Base-by-base conservation (phyloP, 2,329 filamentous ascomycete species). In the Nothomitra cinnamomea region DNA sequence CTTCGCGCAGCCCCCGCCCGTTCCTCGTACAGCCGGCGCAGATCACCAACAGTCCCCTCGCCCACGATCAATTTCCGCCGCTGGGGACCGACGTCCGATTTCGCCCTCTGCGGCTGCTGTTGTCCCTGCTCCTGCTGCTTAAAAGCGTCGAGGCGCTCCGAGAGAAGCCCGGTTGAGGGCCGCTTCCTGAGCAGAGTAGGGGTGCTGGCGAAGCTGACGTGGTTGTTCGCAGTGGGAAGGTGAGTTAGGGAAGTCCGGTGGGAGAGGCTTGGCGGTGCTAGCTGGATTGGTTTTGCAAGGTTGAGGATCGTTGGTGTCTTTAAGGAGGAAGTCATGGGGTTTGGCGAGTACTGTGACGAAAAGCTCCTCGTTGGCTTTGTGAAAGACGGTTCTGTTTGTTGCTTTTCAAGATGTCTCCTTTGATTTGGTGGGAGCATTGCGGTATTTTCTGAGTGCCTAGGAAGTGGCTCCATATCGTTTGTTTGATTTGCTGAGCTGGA, bases 11-110 rank as follows among this genome's bases (percentile, higher is more conserved):
- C 68, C 2, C 64, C 67, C 6, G 66, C 69, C 45, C 71, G 60
- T 58, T 73, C 71, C 58, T 74, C 72, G 56, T 73, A 74, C 53
- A 74, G 58, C 57, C 67, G 60, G 53, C 70, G 61, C 56, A 74
- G 57, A 60, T 74, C 69, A 47, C 73, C 71, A 3, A 74, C 72
- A 17, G 65, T 68, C 48, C 66, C 62, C 57, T 72, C 71, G 57
- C 67, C 68, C 42, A 72, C 43, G 42, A 70, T 67, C 35, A 72
- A 58, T 53, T 63, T 69, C 53, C 63, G 56, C 38, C 67, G 64
- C 55, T n/a, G 47, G 19, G 47, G 21, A 24, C 41, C n/a, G 17
- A 21, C 7, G 13, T 43, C 41, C 2, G n/a, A 3, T n/a, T 43
- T 43, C 24, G 19, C 41, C n/a, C 7, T 19, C 41, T 43, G 41